Base-by-base conservation (phyloP, 2,329 filamentous ascomycete genomes). In the Lithohypha guttulata region DNA sequence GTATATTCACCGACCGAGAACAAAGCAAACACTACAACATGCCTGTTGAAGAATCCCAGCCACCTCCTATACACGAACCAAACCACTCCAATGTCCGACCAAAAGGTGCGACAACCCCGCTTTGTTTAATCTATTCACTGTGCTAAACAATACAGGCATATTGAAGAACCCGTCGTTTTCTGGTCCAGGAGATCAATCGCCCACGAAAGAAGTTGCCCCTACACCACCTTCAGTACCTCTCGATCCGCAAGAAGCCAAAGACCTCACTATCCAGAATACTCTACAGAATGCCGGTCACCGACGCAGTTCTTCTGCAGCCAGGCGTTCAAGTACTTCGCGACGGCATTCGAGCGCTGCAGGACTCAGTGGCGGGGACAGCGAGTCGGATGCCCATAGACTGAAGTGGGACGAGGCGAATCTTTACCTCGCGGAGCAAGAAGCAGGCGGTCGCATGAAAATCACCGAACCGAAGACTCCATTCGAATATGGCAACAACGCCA, bases 401-500 rank as follows among this genome's bases (percentile, higher is more conserved):
- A 94, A 95, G 66, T 98, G 91, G 91, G 91, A 98, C 61, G 91
- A 98, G 67, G 91, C 84, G 31, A 98, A 98, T 58, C 73, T 98
- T 21, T 98, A 95, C 64, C 73, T 98, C 38, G 91, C 91, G 6
- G 91, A 98, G 65, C 89, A 96, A 62, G 79, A 85, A 96, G 63
- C 87, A 84, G 62, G 85, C 79, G 43, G 81, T 82, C 46, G 87
- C 43, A 98, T 98, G 91, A 98, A 96, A 71, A 98, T 98, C 49
- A 84, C 86, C 51, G 91, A 98, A 66, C 91, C 91, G 45, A 98
- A 98, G 71, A 98, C 91, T 6, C 91, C 91, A 3, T 98, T 89
- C 59, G 91, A 85, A 23, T 82, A 81, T 56, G 84, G 86, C 55
- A 95, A 95, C 62, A 84, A 96, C 56, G 86, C 87, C 3, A 60